Evolutionary conservation across 2,329 filamentous ascomycete genomes (phyloP), one percentile per base, ranked within the genome.

Genomic region (Calonectria pseudoreteaudii): DNA sequence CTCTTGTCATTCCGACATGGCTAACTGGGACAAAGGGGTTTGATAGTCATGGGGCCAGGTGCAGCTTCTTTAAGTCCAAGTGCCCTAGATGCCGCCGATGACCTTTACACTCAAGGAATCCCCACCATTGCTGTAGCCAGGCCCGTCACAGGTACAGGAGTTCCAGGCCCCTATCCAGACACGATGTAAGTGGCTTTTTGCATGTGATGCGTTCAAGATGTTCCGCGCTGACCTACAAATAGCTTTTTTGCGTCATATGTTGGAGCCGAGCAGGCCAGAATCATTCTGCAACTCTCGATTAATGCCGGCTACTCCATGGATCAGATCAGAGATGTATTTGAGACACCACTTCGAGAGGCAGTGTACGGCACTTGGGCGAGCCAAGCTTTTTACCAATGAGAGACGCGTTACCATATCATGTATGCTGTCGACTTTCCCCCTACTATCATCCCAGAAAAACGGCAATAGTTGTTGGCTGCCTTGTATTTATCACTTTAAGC

Each of bases 241-340:
- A 81, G 80, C 3, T 78, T 84, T 66, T 80, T 78, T 62, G 78
- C 79, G 9, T 78, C 77, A 49, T 82, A 81, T 34, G 47, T 83
- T 20, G 78, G 79, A 1, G 81, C 72, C 8, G 80, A 82, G n/a
- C 82, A 84, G 68, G 79, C 79, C 8, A 76, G 80, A 6, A 79
- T 83, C 14, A 79, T 83, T 78, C 77, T 84, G 0, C 82, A 84
- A 74, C 80, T 83, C 10, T 79, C 82, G 3, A 72, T 84, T 23
- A 78, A 78, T 38, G 76, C 82, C 13, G 80, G 81, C 2, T 78
- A 82, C 44, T 72, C 50, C 44, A 68, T 84, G 7, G 78, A 81
- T 6, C 70, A 78, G 68, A 81, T 83, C 28, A 78, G 80, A 1
- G 77, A 80, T 13, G 62, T 83, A 50, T 83, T 84, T 28, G 80